Conservation (phyloP, 2,329 filamentous ascomycete genomes). For the Coccinonectria pachysandricola region DNA sequence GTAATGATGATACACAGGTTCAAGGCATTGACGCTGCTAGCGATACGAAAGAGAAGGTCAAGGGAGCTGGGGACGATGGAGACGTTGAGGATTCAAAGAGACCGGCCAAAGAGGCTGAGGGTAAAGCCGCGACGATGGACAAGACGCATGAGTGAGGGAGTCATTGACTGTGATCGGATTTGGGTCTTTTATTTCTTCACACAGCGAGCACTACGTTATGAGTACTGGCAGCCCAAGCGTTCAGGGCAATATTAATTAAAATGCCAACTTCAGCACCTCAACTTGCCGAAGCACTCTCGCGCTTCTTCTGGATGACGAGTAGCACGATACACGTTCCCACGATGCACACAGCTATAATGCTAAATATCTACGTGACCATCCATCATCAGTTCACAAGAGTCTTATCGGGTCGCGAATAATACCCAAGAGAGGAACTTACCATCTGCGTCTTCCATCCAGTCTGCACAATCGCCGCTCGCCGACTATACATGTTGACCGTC, state of each 20-base stretch:
- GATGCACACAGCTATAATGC: constrained; percentile 50
- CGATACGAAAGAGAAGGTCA: constrained; percentile 2
- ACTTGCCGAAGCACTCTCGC: constrained; percentile 9
- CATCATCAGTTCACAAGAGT: not conserved
- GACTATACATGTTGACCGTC: constrained; percentile 70
- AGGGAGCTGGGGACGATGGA: constrained; percentile 1
- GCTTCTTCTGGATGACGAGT: constrained; percentile 37
- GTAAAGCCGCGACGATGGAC: no score
- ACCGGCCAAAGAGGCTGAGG: no score
- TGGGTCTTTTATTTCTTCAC: no score
- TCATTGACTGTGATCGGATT: no score
- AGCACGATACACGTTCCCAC: constrained; percentile 56
- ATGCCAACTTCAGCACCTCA: no score
- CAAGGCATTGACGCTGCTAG: no score
- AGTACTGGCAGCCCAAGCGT: no score
- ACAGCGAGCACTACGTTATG: no score
- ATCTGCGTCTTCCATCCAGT: constrained; percentile 86
- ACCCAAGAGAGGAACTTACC: constrained; percentile 34
- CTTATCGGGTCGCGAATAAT: not conserved
- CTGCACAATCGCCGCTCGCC: constrained; percentile 74
- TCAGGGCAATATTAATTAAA: no score
- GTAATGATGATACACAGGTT: no score
- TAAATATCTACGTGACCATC: constrained; percentile 41
- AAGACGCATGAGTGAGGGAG: no score
- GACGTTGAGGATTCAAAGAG: no score